Base-by-base conservation (phyloP, 495 filamentous ascomycete genomes). In the Lophiotrema nucula region DNA sequence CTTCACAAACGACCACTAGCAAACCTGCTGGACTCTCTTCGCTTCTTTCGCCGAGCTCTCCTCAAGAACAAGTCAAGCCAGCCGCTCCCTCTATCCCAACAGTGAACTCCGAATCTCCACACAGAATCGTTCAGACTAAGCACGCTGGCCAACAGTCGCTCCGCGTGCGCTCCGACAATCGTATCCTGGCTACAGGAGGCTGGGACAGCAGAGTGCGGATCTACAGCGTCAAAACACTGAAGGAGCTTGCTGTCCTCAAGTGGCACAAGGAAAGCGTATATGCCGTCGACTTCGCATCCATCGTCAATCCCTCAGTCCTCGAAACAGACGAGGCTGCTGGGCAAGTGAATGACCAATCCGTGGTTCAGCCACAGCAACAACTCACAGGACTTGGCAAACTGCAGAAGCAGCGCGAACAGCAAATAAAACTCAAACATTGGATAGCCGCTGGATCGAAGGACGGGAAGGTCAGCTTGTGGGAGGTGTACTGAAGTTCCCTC, bases 391-490 rank as follows among this genome's bases (percentile, higher is more conserved):
- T 58, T 58, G 18, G 55, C 49, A 50, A 28, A 22, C 22, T 62
- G 18, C 53, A 57, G 51, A 28, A 24, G 16, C 44, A 63, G 53
- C 84, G 43, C 53, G 78, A 83, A 2, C 73, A 76, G 33, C 86
- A 83, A 65, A 84, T 87, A 21, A 83, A 79, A 67, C 73, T 73
- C 27, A 86, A 83, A 31, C 93, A 97, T 70, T 97, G 93, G 93
- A 68, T 97, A 44, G 93, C 86, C 6, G 89, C 83, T 4, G 93
- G 95, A 2, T 87, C 88, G 51, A 98, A 97, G 70, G 93, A 98
- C 73, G 95, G 92, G 25, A 97, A 93, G 67, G 86, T 97, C 53
- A 92, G 88, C 67, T 77, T 98, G 72, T 98, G 93, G 93, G 90
- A 93, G 76, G 88, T 95, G 59, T 98, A 88, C 77, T 96, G 48